Base-by-base conservation (phyloP, 176 grass and related monocot genomes). In the Luzula sylvatica region DNA sequence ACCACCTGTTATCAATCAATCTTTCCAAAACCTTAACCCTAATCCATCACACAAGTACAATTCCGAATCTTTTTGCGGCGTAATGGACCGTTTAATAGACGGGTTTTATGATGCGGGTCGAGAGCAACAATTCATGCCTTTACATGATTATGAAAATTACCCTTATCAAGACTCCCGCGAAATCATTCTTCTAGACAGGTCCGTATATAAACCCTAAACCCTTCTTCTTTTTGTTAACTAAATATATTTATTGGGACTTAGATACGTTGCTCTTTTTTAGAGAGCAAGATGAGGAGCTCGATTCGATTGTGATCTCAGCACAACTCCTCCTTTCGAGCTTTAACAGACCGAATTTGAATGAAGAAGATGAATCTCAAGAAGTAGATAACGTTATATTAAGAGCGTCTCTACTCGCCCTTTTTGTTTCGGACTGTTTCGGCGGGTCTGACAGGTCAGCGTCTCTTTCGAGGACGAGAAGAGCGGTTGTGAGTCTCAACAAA, bases 141-240 rank as follows among this genome's bases (percentile, higher is more conserved):
- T 98, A 45, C 63, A 90, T 53, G 81, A 90, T 70, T 86, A 90
- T 50, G 81, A 90, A 20, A 78, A 61, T 61, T 76, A 62, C 57
- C 41, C 74, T 8, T 80, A 57, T 58, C 46, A 74, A 26, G 64
- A 82, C 78, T 83, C 85, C 15, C 92, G 92, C 0, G 92, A 98
- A 70, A 81, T 98, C 71, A 98, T 98, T 72, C 92, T 98, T 59
- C 70, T 98, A 63, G 92, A 98, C 75, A 90, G 92, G 92, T 90
- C 55, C 51, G 50, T 70, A 15, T 21, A 51, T 35, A 52, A 65
- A 52, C 26, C 45, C 76, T 50, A 16, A 16, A 15, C 52, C 11
- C 7, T 7, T 3, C 18, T 52, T 42, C 67, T 6, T 21, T 52
- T 13, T 65, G 65, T 55, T 12, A 17, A 32, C 69, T 52, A n/a